A percentile compares a stretch with the other conserved stretches of the same genome.
phyloP scores from a whole-genome alignment of 139 green algal genomes.

The Bryopsis sp. region DNA sequence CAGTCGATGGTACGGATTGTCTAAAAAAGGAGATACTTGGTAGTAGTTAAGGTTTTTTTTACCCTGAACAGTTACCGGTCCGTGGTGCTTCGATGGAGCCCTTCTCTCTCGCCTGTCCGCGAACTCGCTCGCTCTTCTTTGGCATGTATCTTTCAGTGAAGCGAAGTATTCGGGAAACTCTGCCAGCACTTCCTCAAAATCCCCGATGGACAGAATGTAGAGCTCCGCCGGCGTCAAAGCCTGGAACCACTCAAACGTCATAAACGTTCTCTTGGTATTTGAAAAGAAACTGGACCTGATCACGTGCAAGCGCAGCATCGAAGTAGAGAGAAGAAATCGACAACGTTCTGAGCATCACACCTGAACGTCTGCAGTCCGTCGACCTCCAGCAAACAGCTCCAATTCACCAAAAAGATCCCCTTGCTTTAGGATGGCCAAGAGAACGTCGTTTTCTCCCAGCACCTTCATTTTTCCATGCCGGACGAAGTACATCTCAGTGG shows the following conservation, averaged over 20 bases:
- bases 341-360: background rate
- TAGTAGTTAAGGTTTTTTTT: too few relatives aligned
- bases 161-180: constrained; percentile 21
- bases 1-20: too few relatives aligned
- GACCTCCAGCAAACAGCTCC: constrained; percentile 8
- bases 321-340: too few relatives aligned
- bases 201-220: background rate
- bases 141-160: too few relatives aligned
- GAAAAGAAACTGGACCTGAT: too few relatives aligned
- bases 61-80: too few relatives aligned
- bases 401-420: constrained; percentile 15
- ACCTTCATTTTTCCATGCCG: constrained; percentile 19
- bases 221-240: constrained; percentile 3
- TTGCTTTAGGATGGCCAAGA: constrained; percentile 9
- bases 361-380: background rate
- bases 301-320: too few relatives aligned
- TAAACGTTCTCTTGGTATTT: background rate
- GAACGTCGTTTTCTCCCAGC: background rate
- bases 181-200: background rate
- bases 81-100: too few relatives aligned
- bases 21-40: too few relatives aligned
- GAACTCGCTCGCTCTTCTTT: too few relatives aligned
- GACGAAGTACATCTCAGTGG: constrained; percentile 11
- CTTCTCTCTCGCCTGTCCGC: too few relatives aligned
- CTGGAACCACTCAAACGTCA: background rate